Evolutionary conservation across 805 yeast species (phyloP).

Genomic region (Nakazawaea ishiwadae): DNA sequence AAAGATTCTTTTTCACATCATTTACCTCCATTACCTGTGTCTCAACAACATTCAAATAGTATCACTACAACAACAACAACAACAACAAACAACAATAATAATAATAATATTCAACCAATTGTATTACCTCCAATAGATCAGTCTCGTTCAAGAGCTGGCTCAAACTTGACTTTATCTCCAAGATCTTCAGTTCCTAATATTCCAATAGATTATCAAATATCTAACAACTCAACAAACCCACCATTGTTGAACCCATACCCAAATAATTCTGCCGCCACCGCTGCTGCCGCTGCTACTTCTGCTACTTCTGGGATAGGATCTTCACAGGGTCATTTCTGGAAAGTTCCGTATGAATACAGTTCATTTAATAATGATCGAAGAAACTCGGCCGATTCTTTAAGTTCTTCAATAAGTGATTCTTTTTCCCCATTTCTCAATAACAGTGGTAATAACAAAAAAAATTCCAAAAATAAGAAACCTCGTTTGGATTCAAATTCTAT

Average conservation of each 20-base stretch:
- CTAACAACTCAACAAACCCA: too few species aligned
- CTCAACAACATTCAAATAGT: conserved; percentile 2
- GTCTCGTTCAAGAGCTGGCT: conserved; percentile 10
- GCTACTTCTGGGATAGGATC: too few species aligned
- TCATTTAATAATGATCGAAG: conserved; percentile 26
- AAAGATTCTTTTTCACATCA: conserved; percentile 7
- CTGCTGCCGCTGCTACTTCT: not conserved
- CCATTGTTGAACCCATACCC: not conserved
- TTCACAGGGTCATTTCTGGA: conserved; percentile 57
- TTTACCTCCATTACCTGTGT: conserved; percentile 10
- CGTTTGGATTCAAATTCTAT: conserved; percentile 16
- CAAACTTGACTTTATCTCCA: conserved; percentile 7
- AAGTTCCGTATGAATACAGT: conserved; percentile 58
- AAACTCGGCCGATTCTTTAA: conserved; percentile 44
- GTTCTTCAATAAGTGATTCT: conserved; percentile 40
- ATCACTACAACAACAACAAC: conserved; percentile 1
- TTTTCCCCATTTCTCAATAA: conserved; percentile 22
- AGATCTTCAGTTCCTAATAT: conserved; percentile 10
- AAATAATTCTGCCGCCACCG: not conserved
- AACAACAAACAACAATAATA: not conserved
- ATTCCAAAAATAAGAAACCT: conserved; percentile 11
- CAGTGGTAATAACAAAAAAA: too few species aligned
- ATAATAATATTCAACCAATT: conserved; percentile 1
- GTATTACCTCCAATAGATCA: conserved; percentile 17
- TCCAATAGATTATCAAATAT: conserved; percentile 1